phyloP scores from a whole-genome alignment of 225 moss, liverwort and hornwort genomes.

The Climacium dendroides region DNA sequence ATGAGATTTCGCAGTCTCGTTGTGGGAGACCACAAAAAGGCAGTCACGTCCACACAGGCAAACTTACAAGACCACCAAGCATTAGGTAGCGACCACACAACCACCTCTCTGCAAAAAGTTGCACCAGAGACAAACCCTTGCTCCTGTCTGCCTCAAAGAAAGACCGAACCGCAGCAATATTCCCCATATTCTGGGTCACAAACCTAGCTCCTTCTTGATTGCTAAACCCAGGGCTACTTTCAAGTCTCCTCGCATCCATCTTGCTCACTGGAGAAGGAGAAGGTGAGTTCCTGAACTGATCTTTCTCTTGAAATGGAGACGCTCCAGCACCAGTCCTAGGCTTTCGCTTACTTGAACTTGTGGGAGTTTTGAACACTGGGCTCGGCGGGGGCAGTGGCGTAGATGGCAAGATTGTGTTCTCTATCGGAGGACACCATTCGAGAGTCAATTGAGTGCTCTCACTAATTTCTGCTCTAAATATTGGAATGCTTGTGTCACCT shows the following conservation, averaged over 20 bases:
- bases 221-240: constrained; percentile 21
- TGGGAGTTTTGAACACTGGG: constrained; percentile 22
- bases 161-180: constrained; percentile 50
- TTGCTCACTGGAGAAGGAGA: constrained; percentile 38
- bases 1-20: neutral
- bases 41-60: constrained; percentile 82
- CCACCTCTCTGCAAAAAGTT: constrained; percentile 65
- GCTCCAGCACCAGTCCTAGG: constrained; percentile 21
- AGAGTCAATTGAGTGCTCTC: constrained; percentile 46
- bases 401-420: neutral
- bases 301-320: constrained; percentile 26
- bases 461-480: constrained; percentile 9
- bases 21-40: constrained; percentile 44
- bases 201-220: constrained; percentile 10
- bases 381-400: constrained; percentile 24
- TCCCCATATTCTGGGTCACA: constrained; percentile 13
- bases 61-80: constrained; percentile 57
- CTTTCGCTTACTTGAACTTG: constrained; percentile 26
- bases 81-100: constrained; percentile 70
- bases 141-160: constrained; percentile 50
- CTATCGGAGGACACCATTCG: constrained; percentile 53
- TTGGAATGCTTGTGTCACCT: constrained; percentile 4
- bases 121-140: constrained; percentile 54
- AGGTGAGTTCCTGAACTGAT: constrained; percentile 13
- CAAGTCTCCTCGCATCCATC: constrained; percentile 10